These are phyloP conservation scores for Geranium rotundifolium DNA, from an alignment of 345 rosid genomes.

Conservation along the genomic window DNA sequence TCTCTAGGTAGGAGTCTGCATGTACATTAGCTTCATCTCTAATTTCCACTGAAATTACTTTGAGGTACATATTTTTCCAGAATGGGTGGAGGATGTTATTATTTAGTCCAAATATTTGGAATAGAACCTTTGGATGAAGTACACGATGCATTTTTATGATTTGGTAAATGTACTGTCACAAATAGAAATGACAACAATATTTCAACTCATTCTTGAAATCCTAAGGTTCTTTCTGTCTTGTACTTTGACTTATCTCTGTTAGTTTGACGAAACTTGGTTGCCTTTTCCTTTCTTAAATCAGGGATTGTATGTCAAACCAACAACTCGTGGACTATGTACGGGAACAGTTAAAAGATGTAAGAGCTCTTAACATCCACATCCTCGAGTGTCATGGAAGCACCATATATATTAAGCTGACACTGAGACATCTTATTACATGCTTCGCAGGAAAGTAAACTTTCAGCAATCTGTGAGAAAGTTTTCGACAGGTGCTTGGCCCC, in stretches of 20 bases:
- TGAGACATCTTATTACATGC: background rate
- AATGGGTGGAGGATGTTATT: too few relatives aligned
- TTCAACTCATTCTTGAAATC: too few relatives aligned
- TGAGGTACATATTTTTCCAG: too few relatives aligned
- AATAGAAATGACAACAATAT: background rate
- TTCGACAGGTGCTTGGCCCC: conserved; percentile 78
- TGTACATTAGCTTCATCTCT: too few relatives aligned
- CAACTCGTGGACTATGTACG: conserved; percentile 61
- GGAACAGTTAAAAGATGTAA: conserved; percentile 44
- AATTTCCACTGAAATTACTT: too few relatives aligned
- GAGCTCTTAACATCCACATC: background rate
- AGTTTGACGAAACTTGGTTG: background rate
- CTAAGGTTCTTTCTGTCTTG: too few relatives aligned
- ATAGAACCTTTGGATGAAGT: too few relatives aligned
- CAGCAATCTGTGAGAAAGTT: conserved; percentile 56
- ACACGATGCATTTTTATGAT: background rate
- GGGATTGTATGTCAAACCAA: conserved; percentile 92
- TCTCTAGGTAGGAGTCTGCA: too few relatives aligned
- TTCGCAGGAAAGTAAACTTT: conserved; percentile 63
- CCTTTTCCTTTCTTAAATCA: conserved; percentile 7
- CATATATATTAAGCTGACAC: background rate
- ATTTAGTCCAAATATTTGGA: too few relatives aligned
- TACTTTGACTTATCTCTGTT: too few relatives aligned
- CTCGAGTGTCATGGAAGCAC: background rate
- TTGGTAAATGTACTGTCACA: background rate